Evolutionary conservation across 352 stramenopile genomes (phyloP), one percentile per base, ranked within the genome.

Genomic region (Globisporangium megalacanthum): DNA sequence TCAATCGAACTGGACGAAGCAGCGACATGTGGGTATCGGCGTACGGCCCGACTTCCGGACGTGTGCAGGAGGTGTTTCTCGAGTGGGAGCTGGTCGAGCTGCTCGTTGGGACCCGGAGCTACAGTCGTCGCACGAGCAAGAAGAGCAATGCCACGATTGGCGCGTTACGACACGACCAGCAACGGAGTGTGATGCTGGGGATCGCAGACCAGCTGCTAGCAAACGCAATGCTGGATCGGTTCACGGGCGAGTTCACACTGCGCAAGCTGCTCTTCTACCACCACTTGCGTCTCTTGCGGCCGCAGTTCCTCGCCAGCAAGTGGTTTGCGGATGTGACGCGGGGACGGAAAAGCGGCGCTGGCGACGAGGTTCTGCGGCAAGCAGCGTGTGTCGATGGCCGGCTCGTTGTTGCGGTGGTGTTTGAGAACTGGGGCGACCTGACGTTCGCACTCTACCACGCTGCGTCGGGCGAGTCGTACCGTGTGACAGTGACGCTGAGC

Each of bases 391-490:
- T 93, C 4, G 58, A 83, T 49, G 72, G 79, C 0, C 67, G 59
- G 41, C 52, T 88, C 17, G 86, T 79, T 44, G 58, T 81, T 33
- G 72, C 80, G 1, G 65, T 80, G 6, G 70, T 91, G 2, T 84
- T 77, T 50, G 83, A 93, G 62, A 93, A 93, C 52, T 93, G 81
- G 79, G 83, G 83, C 31, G 81, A 93, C 55, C 54, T 93, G 8
- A 68, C 67, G 0, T 66, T 89, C 19, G 61, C 60, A 0, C 69
- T 86, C 19, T 90, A 91, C 56, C 72, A 80, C n/a, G 50, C 80
- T 0, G 61, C 56, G 8, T 68, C 53, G 10, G 63, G 72, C 4
- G 60, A 62, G 13, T 71, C 61, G n/a, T 76, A 68, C 25, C 65
- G 66, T 19, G 50, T 86, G 8, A 10, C 36, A 14, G 41, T 89